A percentile compares a stretch with the other conserved stretches of the same genome.
phyloP scores from a whole-genome alignment of 2,329 filamentous ascomycete genomes.

The Cercospora canescens region DNA sequence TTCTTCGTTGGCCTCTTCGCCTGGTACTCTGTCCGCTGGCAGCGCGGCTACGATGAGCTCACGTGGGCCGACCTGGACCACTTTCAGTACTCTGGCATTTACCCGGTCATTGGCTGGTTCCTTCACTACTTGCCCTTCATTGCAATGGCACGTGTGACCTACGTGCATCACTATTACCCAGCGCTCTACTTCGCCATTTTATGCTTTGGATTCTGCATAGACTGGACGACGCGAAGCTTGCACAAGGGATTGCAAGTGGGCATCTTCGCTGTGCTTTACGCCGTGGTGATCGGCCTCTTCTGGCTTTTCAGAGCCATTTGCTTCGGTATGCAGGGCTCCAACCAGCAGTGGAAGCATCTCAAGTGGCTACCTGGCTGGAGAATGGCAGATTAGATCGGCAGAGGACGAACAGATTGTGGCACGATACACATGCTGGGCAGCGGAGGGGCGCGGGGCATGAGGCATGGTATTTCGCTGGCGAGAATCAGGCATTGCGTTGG shows the following conservation, averaged over 20 bases:
- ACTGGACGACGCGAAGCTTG: conserved; percentile 75
- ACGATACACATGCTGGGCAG: conserved; percentile 8
- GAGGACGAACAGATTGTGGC: neutral
- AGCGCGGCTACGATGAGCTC: conserved; percentile 87
- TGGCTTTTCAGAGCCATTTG: conserved; percentile 89
- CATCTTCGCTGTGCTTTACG: conserved; percentile 75
- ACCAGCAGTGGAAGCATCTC: conserved; percentile 83
- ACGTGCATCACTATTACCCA: conserved; percentile 99
- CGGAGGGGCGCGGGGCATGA: neutral
- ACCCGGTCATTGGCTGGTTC: conserved; percentile 91
- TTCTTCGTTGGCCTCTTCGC: conserved; percentile 69
- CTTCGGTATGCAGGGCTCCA: conserved; percentile 89
- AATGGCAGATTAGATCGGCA: conserved; percentile 52
- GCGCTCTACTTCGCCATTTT: conserved; percentile 97
- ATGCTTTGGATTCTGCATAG: conserved; percentile 79
- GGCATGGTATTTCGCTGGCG: conserved; percentile 3
- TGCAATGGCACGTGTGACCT: conserved; percentile 97
- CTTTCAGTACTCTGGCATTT: conserved; percentile 90
- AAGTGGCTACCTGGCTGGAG: conserved; percentile 92
- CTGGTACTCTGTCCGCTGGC: conserved; percentile 94
- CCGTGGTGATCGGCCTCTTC: conserved; percentile 75
- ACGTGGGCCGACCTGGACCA: conserved; percentile 80
- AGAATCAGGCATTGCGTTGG: conserved; percentile 15
- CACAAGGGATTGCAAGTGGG: conserved; percentile 63
- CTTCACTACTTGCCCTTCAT: conserved; percentile 95